Percentiles rank a stretch among this genome's conserved stretches.
phyloP scores from a whole-genome alignment of 2,329 filamentous ascomycete species.

The Thielaviopsis euricoi region DNA sequence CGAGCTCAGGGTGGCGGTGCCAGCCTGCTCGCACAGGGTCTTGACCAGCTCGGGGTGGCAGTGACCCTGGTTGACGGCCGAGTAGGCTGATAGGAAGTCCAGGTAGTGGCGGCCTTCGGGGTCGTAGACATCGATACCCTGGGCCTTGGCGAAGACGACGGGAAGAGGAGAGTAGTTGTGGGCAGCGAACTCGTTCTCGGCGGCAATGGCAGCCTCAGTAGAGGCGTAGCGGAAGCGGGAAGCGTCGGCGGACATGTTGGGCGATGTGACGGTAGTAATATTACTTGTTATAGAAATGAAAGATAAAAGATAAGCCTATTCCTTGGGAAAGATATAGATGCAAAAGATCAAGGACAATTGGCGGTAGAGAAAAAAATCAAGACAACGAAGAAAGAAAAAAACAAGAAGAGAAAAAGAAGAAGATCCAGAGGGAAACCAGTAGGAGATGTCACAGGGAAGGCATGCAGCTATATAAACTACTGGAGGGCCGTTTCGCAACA shows the following conservation, averaged over 20 bases:
- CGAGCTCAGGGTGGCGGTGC: constrained; percentile 77
- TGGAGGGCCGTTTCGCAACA: neutral
- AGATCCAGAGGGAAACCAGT: neutral
- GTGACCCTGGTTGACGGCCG: constrained; percentile 93
- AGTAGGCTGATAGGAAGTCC: constrained; percentile 96
- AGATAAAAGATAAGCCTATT: neutral
- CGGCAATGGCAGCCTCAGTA: constrained; percentile 59
- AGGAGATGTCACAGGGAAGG: neutral
- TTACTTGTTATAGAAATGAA: neutral
- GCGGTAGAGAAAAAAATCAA: neutral
- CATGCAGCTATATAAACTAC: neutral
- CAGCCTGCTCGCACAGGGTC: constrained; percentile 75
- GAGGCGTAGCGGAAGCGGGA: constrained; percentile 56
- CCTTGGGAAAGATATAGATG: neutral
- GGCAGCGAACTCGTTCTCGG: constrained; percentile 72
- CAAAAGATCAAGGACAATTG: neutral
- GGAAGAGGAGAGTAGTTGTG: constrained; percentile 99
- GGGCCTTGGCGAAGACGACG: constrained; percentile 75
- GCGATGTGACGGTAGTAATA: too few species aligned
- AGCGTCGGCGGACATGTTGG: constrained; percentile 43
- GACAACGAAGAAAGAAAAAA: neutral
- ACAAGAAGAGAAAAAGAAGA: neutral
- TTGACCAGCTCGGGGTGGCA: constrained; percentile 94
- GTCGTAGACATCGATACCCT: constrained; percentile 86
- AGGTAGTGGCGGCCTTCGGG: constrained; percentile 91